Evolutionary conservation across 805 yeast species (phyloP), one percentile per base, ranked within the genome.

Genomic region (Ogataea degrootiae): DNA sequence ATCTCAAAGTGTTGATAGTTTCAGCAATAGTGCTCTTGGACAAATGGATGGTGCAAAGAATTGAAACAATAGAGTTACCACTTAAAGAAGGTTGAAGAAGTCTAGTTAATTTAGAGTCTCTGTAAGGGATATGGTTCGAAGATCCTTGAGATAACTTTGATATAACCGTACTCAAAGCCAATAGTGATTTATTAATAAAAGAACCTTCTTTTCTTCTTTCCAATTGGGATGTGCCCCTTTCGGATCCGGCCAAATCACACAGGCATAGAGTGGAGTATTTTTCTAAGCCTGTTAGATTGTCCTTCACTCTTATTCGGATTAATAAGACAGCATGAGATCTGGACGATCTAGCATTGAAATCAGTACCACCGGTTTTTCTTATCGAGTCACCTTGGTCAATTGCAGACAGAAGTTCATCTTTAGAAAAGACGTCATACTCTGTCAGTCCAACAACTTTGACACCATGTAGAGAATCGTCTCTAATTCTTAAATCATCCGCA

Each of bases 211-310:
- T 88, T 46, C 97, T 72, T 57, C 98, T 76, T 60, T 88, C 97
- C 1, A 72, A 66, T 57, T 84, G 83, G 0, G 87, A 73, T 2
- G 84, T 80, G 0, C 95, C 96, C 44, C 86, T 77, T 67, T 92
- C 99, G n/a, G 96, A 86, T 29, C 99, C 99, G 0, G 99, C 99
- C 59, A 92, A 75, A 68, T 92, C 99, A 70, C 98, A 92, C 47
- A 92, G 73, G 34, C 92, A 87, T 33, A 92, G 76, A 0, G 89
- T 82, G 34, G 90, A 76, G 36, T 71, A 66, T 22, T 55, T 55
- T 45, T 72, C 75, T 0, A 61, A 54, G 5, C 73, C 75, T 12
- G 71, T 65, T 0, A 59, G 52, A 12, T 69, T 46, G 61, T 76
- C 77, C 2, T 73, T 69, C 5, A 71, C 63, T 3, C 70, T 70